Percentiles rank a stretch among this genome's conserved stretches.
Evolutionary conservation across 1,284 basidiomycete genomes (phyloP).

Genomic region (Golubevia pallescens): DNA sequence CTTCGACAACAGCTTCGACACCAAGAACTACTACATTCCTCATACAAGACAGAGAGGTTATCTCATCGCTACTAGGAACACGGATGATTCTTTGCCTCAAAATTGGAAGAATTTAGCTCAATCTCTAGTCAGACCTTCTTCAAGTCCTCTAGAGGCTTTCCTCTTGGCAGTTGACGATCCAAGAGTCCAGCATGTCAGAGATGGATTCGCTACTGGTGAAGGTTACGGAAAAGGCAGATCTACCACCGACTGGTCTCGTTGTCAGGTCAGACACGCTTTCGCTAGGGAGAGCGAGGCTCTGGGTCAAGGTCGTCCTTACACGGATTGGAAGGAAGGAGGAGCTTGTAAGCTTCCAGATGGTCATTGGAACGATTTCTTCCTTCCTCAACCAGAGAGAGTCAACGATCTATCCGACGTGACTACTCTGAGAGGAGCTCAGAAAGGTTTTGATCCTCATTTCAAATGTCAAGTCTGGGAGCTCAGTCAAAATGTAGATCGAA

Average conservation of each 20-base stretch:
- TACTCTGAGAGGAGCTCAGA: constrained; percentile 78
- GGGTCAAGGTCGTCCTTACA: constrained; percentile 83
- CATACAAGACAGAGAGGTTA: constrained; percentile 71
- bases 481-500: constrained; percentile 94
- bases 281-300: constrained; percentile 82
- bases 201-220: constrained; percentile 67
- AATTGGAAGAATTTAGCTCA: constrained; percentile 76
- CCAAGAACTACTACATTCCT: constrained; percentile 91
- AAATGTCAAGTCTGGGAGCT: constrained; percentile 76
- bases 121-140: constrained; percentile 80
- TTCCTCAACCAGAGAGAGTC: constrained; percentile 87
- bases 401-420: constrained; percentile 93
- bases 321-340: constrained; percentile 93
- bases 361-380: constrained; percentile 91
- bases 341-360: constrained; percentile 86
- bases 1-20: constrained; percentile 74
- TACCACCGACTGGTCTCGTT: constrained; percentile 81
- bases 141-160: constrained; percentile 87
- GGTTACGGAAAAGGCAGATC: constrained; percentile 55
- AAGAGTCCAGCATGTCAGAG: constrained; percentile 82
- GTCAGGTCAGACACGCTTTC: constrained; percentile 87
- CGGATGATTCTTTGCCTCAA: constrained; percentile 23
- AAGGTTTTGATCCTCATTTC: constrained; percentile 67
- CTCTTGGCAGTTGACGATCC: constrained; percentile 87
- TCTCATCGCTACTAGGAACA: constrained; percentile 37